Evolutionary conservation across 768 basidiomycete species (phyloP), one percentile per base, ranked within the genome.

Genomic region (Panellus pusillus): DNA sequence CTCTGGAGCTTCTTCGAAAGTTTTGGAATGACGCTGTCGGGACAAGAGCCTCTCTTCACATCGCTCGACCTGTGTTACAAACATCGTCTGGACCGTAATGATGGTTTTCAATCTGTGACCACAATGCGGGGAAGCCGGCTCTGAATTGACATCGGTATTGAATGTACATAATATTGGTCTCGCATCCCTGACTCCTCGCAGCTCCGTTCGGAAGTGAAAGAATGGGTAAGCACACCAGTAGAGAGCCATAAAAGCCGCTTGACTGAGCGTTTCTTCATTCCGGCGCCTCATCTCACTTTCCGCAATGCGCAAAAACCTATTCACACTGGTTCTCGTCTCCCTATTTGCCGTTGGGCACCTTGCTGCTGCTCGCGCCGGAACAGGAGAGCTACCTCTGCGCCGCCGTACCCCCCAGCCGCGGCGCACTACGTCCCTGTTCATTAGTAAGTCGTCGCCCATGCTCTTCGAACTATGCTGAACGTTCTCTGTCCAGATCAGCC

Each of bases 351-450:
- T 44, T 15, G 43, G 20, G 19, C 40, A 42, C 4, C 40, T 42
- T 20, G 19, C 11, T 9, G 43, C n/a, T 27, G 19, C 24, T 5
- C 18, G n/a, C 27, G n/a, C 43, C 20, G 43, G 27, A 18, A 20
- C 19, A 14, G 36, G 13, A 15, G 39, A 40, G n/a, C 39, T 40
- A 2, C 39, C 39, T 20, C 43, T 18, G 8, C 20, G 43, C 27
- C 43, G 43, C 9, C 18, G 43, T 5, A 27, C 43, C 3, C 5
- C 27, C 6, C 43, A 44, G 43, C 43, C 43, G 8, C 43, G 43
- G n/a, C 50, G 50, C 15, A 51, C 50, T 13, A 51, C n/a, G 20
- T 51, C 50, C 20, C 18, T 51, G 12, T 43, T 51, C 13, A 51
- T 41, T 12, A 50, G 48, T 40, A 50, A 12, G 48, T 38, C 38